Evolutionary conservation across 1,139 yeast genomes (phyloP), one percentile per base, ranked within the genome.

Genomic region (Nakaseomyces uthaithaninus): DNA sequence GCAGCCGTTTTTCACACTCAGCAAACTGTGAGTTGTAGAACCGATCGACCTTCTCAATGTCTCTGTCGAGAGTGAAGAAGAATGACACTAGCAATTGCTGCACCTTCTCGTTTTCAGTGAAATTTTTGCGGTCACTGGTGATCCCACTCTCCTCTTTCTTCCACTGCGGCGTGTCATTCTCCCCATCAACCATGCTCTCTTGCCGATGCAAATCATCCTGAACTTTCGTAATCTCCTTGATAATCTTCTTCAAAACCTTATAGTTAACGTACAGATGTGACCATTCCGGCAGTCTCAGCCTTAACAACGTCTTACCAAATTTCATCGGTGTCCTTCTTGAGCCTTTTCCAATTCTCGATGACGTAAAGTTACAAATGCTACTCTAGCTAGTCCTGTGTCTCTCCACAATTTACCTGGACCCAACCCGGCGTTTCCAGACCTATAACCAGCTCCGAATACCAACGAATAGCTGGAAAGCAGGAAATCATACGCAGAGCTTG

Each of bases 271-370:
- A 89, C 53, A 72, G 75, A 37, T 69, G 68, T 42, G 73, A 69
- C 96, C 97, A 89, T 64, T 87, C 95, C 7, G 96, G 96, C 45
- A 89, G 85, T 67, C 86, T 94, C 62, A 89, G 94, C 42, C 84
- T 69, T 28, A 79, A 64, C 51, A 85, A 69, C 59, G 86, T 82
- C 60, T 85, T 85, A 27, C 94, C 94, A 62, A 85, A 85, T 71
- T 85, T 85, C 95, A 85, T 84, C 24, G 33, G 24, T 14, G 14
- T 25, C 27, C 10, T 11, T 25, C n/a, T n/a, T n/a, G n/a, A n/a
- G n/a, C n/a, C n/a, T n/a, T n/a, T n/a, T n/a, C n/a, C n/a, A n/a
- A n/a, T n/a, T n/a, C n/a, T n/a, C n/a, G n/a, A n/a, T n/a, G n/a
- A n/a, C n/a, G n/a, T n/a, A n/a, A n/a, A 25, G 27, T 25, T 25